Evolutionary conservation across 2,329 filamentous ascomycete genomes (phyloP), one percentile per base, ranked within the genome.

Genomic region (Phialophora tarda): DNA sequence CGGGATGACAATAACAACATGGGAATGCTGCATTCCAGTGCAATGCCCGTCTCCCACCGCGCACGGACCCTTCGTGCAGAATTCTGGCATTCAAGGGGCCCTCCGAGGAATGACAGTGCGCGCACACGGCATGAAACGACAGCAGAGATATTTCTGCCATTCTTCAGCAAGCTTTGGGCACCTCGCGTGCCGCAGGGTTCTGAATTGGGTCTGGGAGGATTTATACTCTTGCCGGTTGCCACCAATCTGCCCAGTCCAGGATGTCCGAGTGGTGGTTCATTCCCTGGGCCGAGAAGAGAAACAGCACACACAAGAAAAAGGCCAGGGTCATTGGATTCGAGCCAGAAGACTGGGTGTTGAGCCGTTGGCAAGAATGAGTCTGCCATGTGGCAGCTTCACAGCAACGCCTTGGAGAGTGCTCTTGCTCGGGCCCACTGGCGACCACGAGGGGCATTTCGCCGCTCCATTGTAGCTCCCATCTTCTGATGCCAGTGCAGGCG

Each of bases 1-100:
- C 56, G 59, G 64, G 48, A 69, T 63, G 63, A 69, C 21, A 69
- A 70, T 63, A 71, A 65, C 44, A 57, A 41, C 56, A 28, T 55
- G 51, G 69, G 68, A 71, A 72, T 72, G 70, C 59, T 64, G 65
- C 69, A 71, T 72, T 72, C 70, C 70, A 69, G n/a, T 30, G 44
- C 23, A 30, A 47, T 38, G 28, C 44, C 68, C 57, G 50, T 66
- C 62, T 57, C 62, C 63, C 41, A n/a, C 34, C 23, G 12, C 23
- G 65, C 68, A 70, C 65, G 59, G 65, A 59, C 68, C 23, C 30
- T 23, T 23, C 8, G 10, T n/a, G 34, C 17, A 38, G 32, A n/a
- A 38, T 34, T n/a, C 26, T 17, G 51, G 60, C 50, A 63, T 51
- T 50, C 55, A 50, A 61, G 65, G 65, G 56, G 38, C 47, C 32